Percentiles rank a stretch among this genome's conserved stretches.
phyloP scores from a whole-genome alignment of 441 rosid genomes.

The Jatropha multifida region DNA sequence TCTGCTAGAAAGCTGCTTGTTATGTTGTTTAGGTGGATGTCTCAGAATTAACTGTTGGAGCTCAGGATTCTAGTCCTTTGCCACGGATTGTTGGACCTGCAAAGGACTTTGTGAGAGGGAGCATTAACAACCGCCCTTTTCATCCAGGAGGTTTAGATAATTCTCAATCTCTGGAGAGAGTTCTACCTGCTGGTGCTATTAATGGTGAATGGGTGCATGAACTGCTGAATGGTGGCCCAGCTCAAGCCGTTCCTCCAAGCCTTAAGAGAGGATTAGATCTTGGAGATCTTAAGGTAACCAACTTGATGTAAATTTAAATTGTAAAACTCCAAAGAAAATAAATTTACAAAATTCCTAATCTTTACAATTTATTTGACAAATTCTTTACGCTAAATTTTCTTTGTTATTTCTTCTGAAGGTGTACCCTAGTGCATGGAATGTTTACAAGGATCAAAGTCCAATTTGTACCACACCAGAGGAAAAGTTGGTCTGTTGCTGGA shows the following conservation, averaged over 20 bases:
- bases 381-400: conserved; percentile 8
- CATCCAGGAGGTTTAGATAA: conserved; percentile 94
- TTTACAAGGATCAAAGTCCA: conserved; percentile 61
- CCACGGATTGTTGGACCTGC: conserved; percentile 68
- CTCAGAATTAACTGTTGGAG: conserved; percentile 65
- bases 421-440: conserved; percentile 69
- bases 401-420: conserved; percentile 44
- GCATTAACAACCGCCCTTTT: conserved; percentile 90
- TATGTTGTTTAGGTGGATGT: conserved; percentile 75
- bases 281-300: conserved; percentile 77
- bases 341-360: conserved; percentile 6
- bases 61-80: conserved; percentile 62
- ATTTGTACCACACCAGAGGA: conserved; percentile 39
- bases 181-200: conserved; percentile 72
- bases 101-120: conserved; percentile 87
- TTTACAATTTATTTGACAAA: conserved; percentile 7
- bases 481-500: conserved; percentile 57
- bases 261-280: conserved; percentile 80
- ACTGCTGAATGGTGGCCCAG: conserved; percentile 72
- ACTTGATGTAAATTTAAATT: conserved; percentile 6
- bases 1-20: conserved; percentile 33
- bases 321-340: background rate
- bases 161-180: conserved; percentile 57
- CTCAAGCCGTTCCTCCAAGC: conserved; percentile 71
- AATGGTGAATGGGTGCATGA: conserved; percentile 87